phyloP scores from a whole-genome alignment of 2,329 filamentous ascomycete genomes.

The Colletotrichum orbiculare region DNA sequence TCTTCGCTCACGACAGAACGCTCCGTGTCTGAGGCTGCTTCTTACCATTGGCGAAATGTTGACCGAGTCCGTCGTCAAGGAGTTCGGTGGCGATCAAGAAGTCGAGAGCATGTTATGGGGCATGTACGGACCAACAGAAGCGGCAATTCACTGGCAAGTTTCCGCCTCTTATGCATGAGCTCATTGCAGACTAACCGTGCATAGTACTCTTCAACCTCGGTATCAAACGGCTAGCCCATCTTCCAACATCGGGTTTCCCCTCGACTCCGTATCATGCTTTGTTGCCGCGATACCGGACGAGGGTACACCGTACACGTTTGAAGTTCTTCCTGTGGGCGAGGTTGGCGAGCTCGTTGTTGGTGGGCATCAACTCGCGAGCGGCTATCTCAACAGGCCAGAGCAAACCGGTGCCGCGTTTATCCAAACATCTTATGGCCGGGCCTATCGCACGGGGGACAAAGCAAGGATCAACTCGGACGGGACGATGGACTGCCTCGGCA shows the following conservation, averaged over 20 bases:
- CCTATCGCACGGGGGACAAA: conserved; percentile 90
- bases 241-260: conserved; percentile 77
- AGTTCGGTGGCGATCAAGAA: conserved; percentile 74
- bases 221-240: conserved; percentile 13
- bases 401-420: conserved; percentile 81
- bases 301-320: conserved; percentile 47
- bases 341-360: conserved; percentile 85
- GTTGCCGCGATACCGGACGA: conserved; percentile 65
- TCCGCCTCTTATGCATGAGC: neutral
- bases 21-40: conserved; percentile 75
- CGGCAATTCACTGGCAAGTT: conserved; percentile 81
- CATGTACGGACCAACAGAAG: conserved; percentile 96
- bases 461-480: conserved; percentile 76
- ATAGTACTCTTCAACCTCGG: conserved; percentile 9
- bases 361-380: conserved; percentile 81
- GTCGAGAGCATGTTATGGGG: conserved; percentile 79
- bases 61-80: conserved; percentile 77
- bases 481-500: conserved; percentile 83
- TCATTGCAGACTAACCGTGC: neutral
- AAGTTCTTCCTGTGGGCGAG: conserved; percentile 72
- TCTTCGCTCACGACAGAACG: conserved; percentile 73
- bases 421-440: conserved; percentile 70
- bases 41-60: conserved; percentile 96
- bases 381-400: conserved; percentile 84
- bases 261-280: conserved; percentile 85